Evolutionary conservation across 2,329 filamentous ascomycete genomes (phyloP).

Genomic region (Fusarium sp.): DNA sequence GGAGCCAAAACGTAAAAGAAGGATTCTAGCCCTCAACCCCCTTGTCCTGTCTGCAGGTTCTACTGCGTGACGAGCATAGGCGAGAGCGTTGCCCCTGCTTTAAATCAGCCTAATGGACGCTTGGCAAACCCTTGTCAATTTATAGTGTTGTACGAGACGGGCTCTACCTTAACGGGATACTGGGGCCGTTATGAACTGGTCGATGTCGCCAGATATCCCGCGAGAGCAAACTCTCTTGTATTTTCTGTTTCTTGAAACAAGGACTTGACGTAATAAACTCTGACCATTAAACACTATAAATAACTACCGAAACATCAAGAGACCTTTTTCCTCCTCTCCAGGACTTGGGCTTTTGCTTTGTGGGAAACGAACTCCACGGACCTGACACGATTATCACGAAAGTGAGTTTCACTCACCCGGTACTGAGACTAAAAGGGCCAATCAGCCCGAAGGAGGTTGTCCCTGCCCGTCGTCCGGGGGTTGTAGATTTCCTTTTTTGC

Average conservation of each 20-base stretch:
- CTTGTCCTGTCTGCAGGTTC: neutral
- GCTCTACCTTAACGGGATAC: conserved; percentile 26
- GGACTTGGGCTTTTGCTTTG: neutral
- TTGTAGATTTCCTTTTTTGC: neutral
- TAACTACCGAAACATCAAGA: conserved; percentile 5
- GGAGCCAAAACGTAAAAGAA: conserved; percentile 27
- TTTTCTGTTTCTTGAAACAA: neutral
- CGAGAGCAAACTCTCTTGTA: neutral
- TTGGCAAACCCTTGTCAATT: neutral
- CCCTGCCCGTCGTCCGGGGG: neutral
- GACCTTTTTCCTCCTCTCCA: neutral
- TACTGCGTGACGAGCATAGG: neutral
- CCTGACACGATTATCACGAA: conserved; percentile 21
- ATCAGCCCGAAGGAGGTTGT: neutral
- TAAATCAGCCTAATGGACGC: neutral
- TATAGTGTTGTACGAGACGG: neutral
- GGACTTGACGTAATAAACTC: neutral
- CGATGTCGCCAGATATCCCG: neutral
- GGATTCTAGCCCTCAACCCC: conserved; percentile 6
- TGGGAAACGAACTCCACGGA: conserved; percentile 5
- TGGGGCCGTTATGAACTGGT: conserved; percentile 5
- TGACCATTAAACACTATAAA: neutral
- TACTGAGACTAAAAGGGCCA: neutral
- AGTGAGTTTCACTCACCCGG: conserved; percentile 28
- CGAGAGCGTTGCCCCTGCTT: neutral